Percentiles rank a stretch among this genome's conserved stretches.
phyloP scores from a whole-genome alignment of 257 asterid genomes.

The Solanum paucissectum region DNA sequence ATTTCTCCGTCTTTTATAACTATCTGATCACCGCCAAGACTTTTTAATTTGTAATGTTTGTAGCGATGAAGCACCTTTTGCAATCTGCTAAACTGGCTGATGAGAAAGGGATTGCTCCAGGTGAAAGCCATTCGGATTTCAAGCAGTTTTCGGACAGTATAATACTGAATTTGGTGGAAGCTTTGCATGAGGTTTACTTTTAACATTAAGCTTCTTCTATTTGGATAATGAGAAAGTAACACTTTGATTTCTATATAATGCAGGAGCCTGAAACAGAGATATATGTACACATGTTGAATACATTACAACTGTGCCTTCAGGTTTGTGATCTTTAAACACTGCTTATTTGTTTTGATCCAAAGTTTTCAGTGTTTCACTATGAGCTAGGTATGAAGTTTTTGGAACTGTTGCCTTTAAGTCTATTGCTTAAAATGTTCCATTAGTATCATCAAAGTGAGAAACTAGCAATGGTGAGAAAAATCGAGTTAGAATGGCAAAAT shows the following conservation, averaged over 20 bases:
- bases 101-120: conserved; percentile 79
- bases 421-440: not conserved
- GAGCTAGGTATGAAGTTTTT: not conserved
- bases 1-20: not conserved
- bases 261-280: conserved; percentile 95
- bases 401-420: conserved; percentile 3
- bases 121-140: conserved; percentile 57
- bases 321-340: conserved; percentile 15
- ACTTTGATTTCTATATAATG: conserved; percentile 1
- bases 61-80: conserved; percentile 82
- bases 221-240: not conserved
- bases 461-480: not conserved
- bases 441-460: not conserved
- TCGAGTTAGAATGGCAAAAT: conserved; percentile 57
- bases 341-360: not conserved
- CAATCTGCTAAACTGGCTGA: conserved; percentile 45
- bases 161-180: conserved; percentile 69
- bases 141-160: conserved; percentile 33
- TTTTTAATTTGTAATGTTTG: conserved; percentile 1
- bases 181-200: conserved; percentile 58
- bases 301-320: conserved; percentile 77
- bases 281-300: conserved; percentile 67
- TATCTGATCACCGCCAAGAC: not conserved
- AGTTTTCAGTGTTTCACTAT: not conserved
- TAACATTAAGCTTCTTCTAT: not conserved